Percentiles rank a stretch among this genome's conserved stretches.
Conservation (phyloP, 495 filamentous ascomycete genomes). For the Hypomontagnella submonticulosa region DNA sequence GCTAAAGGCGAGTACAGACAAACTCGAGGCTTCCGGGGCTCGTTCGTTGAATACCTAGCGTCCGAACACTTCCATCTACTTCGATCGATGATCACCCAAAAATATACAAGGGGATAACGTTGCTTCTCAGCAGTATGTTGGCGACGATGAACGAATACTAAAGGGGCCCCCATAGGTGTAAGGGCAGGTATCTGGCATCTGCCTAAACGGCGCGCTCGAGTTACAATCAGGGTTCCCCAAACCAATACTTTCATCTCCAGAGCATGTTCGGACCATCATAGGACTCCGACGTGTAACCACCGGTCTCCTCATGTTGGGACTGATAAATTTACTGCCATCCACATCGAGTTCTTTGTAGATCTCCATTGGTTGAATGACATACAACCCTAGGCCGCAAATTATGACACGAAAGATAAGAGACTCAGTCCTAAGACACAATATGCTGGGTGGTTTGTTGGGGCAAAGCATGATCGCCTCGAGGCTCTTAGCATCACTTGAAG, state of each 20-base stretch:
- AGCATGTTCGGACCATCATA: constrained; percentile 21
- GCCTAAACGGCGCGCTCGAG: not conserved
- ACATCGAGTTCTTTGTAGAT: not conserved
- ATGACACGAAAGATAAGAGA: not conserved
- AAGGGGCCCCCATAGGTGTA: not conserved
- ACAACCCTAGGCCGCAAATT: constrained; percentile 8
- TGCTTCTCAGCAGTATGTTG: not conserved
- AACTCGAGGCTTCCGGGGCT: not conserved
- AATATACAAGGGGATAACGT: not conserved
- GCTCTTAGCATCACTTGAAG: constrained; percentile 10
- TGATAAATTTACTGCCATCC: constrained; percentile 22
- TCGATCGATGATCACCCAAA: not conserved
- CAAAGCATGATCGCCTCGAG: constrained; percentile 11
- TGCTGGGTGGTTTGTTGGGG: constrained; percentile 1
- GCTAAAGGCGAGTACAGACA: constrained; percentile 4
- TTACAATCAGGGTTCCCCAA: constrained; percentile 3
- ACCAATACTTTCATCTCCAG: constrained; percentile 8
- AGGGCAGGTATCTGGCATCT: constrained; percentile 8
- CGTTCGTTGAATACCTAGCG: not conserved
- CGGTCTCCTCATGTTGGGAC: constrained; percentile 5
- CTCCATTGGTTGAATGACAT: constrained; percentile 19
- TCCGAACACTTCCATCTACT: not conserved
- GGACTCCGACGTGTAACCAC: constrained; percentile 22
- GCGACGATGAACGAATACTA: constrained; percentile 1
- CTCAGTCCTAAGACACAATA: constrained; percentile 4